Base-by-base conservation (phyloP, 352 stramenopile species). In the Phytophthora rubi region DNA sequence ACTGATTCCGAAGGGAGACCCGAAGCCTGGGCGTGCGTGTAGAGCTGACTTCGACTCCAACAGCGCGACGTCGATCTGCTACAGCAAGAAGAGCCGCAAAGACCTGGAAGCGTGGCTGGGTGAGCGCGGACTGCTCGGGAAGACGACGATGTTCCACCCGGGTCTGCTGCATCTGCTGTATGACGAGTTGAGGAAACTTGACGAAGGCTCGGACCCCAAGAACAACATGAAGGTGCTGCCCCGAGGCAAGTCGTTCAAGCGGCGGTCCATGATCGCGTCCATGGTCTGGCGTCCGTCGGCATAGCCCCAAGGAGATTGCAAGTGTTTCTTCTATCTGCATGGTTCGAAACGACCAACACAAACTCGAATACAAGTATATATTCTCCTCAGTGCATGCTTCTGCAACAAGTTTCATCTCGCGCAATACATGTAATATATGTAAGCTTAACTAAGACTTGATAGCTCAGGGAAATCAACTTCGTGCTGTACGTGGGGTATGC, bases 11-110 rank as follows among this genome's bases (percentile, higher is more conserved):
- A 67, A 53, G 5, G 51, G 60, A 53, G 49, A 67, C 39, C 51
- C 35, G 10, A 32, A 67, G 32, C 51, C 51, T 48, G 49, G 26
- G 7, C 60, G 51, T 35, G 60, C 60, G 23, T 67, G 60, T 21
- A 60, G 53, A 51, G 21, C 13, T 3, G 62, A 68, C 62, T 68
- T 68, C n/a, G 62, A 68, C 15, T 53, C 62, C 28, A 68, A 63
- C 44, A 68, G 53, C 32, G 62, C 62, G 0, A 68, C 53, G 5
- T 68, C 62, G 5, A 68, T 68, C 16, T 68, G 62, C 52, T 68
- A 68, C 53, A 62, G 54, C 18, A 68, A 57, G 16, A 62, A 53
- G 42, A 62, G 7, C 37, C 52, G 62, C 9, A 2, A 7, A 21
- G 62, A 68, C 23, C 62, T 68, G 32, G 62, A 68, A 21, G 23